Evolutionary conservation across 768 basidiomycete genomes (phyloP).

Genomic region (Boletus sp.): DNA sequence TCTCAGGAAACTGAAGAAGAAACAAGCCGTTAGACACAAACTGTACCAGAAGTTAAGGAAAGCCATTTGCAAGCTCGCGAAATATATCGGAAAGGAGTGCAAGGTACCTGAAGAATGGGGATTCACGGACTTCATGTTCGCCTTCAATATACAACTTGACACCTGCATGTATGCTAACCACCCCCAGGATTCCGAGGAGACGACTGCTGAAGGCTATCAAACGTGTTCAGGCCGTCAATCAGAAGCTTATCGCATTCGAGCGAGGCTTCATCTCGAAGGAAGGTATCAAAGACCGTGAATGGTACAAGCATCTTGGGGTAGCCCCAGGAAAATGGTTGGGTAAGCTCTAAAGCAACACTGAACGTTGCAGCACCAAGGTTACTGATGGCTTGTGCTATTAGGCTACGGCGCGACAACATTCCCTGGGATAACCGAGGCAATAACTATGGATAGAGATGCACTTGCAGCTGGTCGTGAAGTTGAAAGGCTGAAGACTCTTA

Average conservation of each 20-base stretch:
- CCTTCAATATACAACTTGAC: not conserved
- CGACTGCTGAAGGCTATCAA: constrained; percentile 56
- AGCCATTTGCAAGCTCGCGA: constrained; percentile 36
- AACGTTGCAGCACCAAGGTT: not conserved
- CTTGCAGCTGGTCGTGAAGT: constrained; percentile 64
- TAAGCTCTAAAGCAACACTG: constrained; percentile 31
- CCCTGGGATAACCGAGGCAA: constrained; percentile 78
- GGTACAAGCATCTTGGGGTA: constrained; percentile 89
- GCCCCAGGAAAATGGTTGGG: constrained; percentile 89
- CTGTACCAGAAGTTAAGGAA: constrained; percentile 5
- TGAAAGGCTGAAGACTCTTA: constrained; percentile 50
- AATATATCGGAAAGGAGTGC: constrained; percentile 31
- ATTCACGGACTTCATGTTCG: constrained; percentile 13
- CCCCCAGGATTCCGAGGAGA: constrained; percentile 17
- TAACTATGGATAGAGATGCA: constrained; percentile 65
- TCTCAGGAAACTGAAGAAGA: constrained; percentile 38
- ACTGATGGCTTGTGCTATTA: constrained; percentile 26
- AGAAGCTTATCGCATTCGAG: constrained; percentile 70
- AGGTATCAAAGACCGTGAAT: constrained; percentile 79
- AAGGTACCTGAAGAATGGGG: constrained; percentile 5
- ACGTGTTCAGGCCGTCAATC: constrained; percentile 60
- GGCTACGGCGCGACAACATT: constrained; percentile 87
- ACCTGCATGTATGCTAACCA: not conserved
- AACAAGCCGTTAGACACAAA: constrained; percentile 21
- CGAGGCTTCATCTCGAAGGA: constrained; percentile 79